phyloP scores from a whole-genome alignment of 148 eudicot species.

The Silene conica region DNA sequence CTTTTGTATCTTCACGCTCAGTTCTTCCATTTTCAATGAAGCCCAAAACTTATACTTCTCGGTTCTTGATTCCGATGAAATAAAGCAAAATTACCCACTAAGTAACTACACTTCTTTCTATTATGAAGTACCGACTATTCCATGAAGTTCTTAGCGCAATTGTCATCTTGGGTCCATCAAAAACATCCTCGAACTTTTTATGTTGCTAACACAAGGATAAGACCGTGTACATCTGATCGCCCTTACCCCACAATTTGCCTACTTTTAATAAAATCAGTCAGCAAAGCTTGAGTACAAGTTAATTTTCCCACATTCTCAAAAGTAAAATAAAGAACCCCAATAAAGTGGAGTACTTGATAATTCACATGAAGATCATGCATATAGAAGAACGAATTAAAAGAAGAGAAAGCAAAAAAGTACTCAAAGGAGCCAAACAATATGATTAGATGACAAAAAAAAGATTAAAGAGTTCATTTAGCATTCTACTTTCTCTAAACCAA shows the following conservation, averaged over 20 bases:
- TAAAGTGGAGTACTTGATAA: conserved; percentile 16
- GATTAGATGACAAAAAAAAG: conserved; percentile 34
- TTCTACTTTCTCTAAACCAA: conserved; percentile 26
- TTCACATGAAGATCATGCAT: conserved; percentile 11
- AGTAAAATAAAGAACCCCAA: conserved; percentile 17
- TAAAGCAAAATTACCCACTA: too few relatives aligned
- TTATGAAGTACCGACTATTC: too few relatives aligned
- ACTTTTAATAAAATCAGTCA: not conserved
- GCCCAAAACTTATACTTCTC: too few relatives aligned
- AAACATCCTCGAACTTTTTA: too few relatives aligned
- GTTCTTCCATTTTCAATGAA: too few relatives aligned
- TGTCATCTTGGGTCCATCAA: too few relatives aligned
- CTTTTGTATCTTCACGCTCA: not conserved
- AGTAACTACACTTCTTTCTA: too few relatives aligned
- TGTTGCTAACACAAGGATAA: too few relatives aligned
- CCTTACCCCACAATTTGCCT: too few relatives aligned
- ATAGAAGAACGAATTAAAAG: conserved; percentile 25
- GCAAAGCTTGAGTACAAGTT: conserved; percentile 9
- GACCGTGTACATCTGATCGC: too few relatives aligned
- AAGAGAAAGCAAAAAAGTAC: conserved; percentile 38
- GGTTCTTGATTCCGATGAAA: too few relatives aligned
- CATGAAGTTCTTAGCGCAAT: too few relatives aligned
- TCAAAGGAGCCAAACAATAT: conserved; percentile 26
- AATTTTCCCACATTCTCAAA: not conserved
- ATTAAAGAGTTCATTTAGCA: conserved; percentile 30